These are phyloP conservation scores for Pyrenophora seminiperda DNA, from an alignment of 2,329 filamentous ascomycete genomes.

Conservation along the genomic window DNA sequence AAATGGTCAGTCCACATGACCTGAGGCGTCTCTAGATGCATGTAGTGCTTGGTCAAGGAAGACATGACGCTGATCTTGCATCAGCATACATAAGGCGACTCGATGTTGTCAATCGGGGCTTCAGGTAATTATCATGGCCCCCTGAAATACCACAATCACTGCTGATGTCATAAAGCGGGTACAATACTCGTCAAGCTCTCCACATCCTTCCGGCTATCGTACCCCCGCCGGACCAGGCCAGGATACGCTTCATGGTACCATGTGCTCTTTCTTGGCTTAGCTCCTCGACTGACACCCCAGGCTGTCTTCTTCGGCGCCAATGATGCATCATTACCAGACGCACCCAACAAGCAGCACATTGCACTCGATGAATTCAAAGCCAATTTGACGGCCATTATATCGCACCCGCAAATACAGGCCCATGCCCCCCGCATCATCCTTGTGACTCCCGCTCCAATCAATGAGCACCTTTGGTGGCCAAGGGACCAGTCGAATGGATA, in stretches of 20 bases:
- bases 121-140: constrained; percentile 57
- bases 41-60: constrained; percentile 1
- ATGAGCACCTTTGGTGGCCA: constrained; percentile 71
- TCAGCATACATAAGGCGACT: constrained; percentile 76
- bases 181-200: constrained; percentile 78
- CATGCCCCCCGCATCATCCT: constrained; percentile 77
- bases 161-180: constrained; percentile 62
- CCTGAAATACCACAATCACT: not conserved
- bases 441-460: constrained; percentile 80
- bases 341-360: constrained; percentile 73
- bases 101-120: constrained; percentile 87
- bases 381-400: constrained; percentile 74
- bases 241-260: constrained; percentile 69
- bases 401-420: constrained; percentile 69
- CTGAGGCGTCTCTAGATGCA: not conserved
- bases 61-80: constrained; percentile 10
- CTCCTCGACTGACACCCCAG: constrained; percentile 50
- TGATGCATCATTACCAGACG: constrained; percentile 73
- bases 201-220: constrained; percentile 72
- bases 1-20: constrained; percentile 58
- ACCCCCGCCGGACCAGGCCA: constrained; percentile 64
- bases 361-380: constrained; percentile 74
- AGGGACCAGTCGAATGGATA: constrained; percentile 48
- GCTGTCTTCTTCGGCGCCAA: constrained; percentile 87
- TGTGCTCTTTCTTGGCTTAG: not conserved